Base-by-base conservation (phyloP, 2,329 filamentous ascomycete species). In the Dryadomyces quercivorus region DNA sequence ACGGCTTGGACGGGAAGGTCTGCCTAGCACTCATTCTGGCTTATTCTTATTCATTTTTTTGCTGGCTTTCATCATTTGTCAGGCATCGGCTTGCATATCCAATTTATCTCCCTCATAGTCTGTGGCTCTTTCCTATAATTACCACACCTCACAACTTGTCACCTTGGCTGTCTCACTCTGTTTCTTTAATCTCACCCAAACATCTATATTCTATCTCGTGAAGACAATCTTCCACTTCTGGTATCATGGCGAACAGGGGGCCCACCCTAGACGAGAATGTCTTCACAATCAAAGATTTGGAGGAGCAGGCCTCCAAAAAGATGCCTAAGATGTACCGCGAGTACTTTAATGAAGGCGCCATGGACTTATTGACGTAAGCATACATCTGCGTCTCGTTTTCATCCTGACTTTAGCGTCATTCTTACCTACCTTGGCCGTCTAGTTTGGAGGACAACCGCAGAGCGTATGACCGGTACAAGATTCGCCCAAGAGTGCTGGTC, bases 341-440 rank as follows among this genome's bases (percentile, higher is more conserved):
- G 51, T 81, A 79, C 64, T 80, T 75, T 63, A 80, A 81, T 61
- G 76, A 75, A 57, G 77, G 77, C 6, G 75, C 76, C 5, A 79
- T 78, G 66, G 75, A 78, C 58, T 66, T 77, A 22, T 65, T 74
- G 53, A 78, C 75, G 67, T 70, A 50, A 52, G 53, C 16, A 16
- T 36, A 1, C 40, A 20, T 51, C 16, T 2, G 18, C 13, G 20
- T 21, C 15, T 34, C 5, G 5, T 31, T 22, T 43, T 43, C 18
- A 20, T 40, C 12, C 5, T n/a, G 21, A 20, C 7, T 7, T 4
- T 16, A 20, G 22, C 9, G 21, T 8, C 2, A n/a, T 20, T 10
- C 26, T n/a, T 16, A 18, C 31, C 16, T 43, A 5, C 2, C 26
- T 40, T 3, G 16, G 43, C 4, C 20, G 8, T 31, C 7, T 26